A percentile compares a stretch with the other conserved stretches of the same genome.
These are phyloP conservation scores for Sorghum bicolor DNA, from an alignment of 176 grass and related monocot species.

Conservation along the genomic window DNA sequence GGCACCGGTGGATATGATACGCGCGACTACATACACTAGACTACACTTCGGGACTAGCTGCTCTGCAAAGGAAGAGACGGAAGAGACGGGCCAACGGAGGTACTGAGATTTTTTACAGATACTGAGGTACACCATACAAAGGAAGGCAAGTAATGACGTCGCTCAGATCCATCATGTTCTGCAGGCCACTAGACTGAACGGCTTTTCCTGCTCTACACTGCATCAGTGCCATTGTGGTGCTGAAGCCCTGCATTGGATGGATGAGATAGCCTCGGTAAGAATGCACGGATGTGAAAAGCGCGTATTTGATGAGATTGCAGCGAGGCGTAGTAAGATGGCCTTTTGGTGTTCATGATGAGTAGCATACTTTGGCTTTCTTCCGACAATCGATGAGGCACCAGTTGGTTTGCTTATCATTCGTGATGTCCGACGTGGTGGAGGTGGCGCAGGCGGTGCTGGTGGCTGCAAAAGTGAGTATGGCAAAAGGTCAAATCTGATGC, in stretches of 20 bases:
- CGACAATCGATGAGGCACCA: conserved; percentile 24
- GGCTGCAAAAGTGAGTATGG: conserved; percentile 31
- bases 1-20: conserved; percentile 23
- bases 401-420: conserved; percentile 41
- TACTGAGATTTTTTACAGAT: neutral
- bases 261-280: neutral
- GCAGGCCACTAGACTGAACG: neutral
- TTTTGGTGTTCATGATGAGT: conserved; percentile 24
- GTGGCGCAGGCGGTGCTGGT: conserved; percentile 32
- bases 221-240: conserved; percentile 43
- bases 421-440: conserved; percentile 22
- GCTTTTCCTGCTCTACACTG: neutral
- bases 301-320: neutral
- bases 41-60: conserved; percentile 1
- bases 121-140: neutral
- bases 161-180: neutral
- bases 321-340: conserved; percentile 1
- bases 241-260: conserved; percentile 30
- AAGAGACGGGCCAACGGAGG: neutral
- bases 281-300: neutral
- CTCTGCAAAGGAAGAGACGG: neutral
- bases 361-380: conserved; percentile 72
- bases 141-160: no score
- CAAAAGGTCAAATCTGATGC: conserved; percentile 38
- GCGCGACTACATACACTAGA: conserved; percentile 18